phyloP scores from a whole-genome alignment of 2,329 filamentous ascomycete genomes.

The Cladophialophora psammophila region DNA sequence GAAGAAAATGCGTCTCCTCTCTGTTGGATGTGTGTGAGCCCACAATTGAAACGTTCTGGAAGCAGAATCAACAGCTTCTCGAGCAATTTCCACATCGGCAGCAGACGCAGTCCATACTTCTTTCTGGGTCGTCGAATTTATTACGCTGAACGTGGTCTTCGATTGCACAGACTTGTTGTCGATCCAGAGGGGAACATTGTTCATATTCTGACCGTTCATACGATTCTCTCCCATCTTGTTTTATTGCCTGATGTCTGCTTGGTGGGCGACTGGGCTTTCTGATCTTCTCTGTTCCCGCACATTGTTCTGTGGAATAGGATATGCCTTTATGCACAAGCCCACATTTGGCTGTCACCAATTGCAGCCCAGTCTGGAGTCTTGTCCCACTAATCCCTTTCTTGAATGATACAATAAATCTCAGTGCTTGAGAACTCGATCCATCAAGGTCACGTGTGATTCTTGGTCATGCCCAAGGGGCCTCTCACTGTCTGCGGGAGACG shows the following conservation, averaged over 20 bases:
- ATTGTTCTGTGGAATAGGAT: neutral
- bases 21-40: neutral
- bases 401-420: neutral
- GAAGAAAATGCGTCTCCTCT: slow-evolving; percentile 8
- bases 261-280: neutral
- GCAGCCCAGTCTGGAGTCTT: neutral
- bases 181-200: slow-evolving; percentile 15
- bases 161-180: slow-evolving; percentile 9
- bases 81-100: neutral
- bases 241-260: neutral
- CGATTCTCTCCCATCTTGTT: neutral
- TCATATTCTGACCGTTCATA: neutral
- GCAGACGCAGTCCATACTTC: neutral
- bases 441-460: neutral
- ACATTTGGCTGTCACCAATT: neutral
- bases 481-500: neutral
- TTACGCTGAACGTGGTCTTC: neutral
- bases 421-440: neutral
- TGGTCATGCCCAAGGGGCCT: neutral
- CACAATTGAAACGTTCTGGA: slow-evolving; percentile 16
- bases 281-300: neutral
- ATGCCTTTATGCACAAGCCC: neutral
- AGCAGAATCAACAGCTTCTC: slow-evolving; percentile 11
- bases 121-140: neutral
- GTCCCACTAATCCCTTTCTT: neutral